Base-by-base conservation (phyloP, 257 asterid species). In the Leonotis leonurus region DNA sequence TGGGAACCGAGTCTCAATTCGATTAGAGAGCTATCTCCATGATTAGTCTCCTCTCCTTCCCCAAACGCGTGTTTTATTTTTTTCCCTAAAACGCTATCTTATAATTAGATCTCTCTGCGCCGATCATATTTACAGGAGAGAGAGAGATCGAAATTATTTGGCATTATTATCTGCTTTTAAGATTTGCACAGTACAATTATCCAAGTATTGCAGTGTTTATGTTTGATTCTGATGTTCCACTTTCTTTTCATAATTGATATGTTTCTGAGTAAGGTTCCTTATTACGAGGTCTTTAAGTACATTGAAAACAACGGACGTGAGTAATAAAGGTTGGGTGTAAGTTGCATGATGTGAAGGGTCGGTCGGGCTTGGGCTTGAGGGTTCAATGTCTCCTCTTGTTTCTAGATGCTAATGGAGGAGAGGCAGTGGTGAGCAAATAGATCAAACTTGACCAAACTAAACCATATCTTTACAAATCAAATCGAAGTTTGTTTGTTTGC, bases 1-100 rank as follows among this genome's bases (percentile, higher is more conserved):
- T 83, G 95, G 92, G 85, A 85, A 73, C 95, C 92, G 6, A 68
- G 76, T 36, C 60, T 89, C 50, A 41, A 73, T 52, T 84, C 89
- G 26, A 81, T 86, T 55, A 68, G 68, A 67, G 94, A 89, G 69
- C 40, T 74, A 27, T 87, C 94, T 65, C 94, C 88, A 10, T 89
- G 74, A 89, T 12, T 9, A 8, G 11, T 69, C 50, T 51, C 30
- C 27, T 69, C 50, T 51, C 30, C 27, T 39, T 9, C 32, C 48
- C 26, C 3, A 29, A 29, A 27, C 29, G 59, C 20, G 14, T 29
- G 33, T 27, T 27, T 27, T 27, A 27, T 8, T 21, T 2, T 43
- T 11, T 35, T 44, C 20, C 22, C 72, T 37, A 2, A 3, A 27
- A 22, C 56, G 43, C 20, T 50, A 22, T 52, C 73, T 36, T 70